phyloP scores from a whole-genome alignment of 129 eudicot genomes.

The Dittrichia graveolens region DNA sequence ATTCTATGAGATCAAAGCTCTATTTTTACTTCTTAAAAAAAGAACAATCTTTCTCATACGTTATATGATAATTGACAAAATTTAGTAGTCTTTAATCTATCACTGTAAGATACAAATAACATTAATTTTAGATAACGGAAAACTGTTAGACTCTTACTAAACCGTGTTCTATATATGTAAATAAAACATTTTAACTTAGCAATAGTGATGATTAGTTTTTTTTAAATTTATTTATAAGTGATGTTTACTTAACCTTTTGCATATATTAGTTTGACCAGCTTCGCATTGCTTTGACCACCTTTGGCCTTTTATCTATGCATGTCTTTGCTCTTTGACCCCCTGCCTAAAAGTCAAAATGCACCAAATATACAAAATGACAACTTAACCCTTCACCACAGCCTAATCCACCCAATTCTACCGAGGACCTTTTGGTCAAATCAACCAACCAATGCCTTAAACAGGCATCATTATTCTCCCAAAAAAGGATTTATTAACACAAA shows the following conservation, averaged over 20 bases:
- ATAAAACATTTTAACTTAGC: neutral
- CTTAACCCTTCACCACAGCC: neutral
- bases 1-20: too few relatives aligned
- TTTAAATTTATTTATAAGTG: too few relatives aligned
- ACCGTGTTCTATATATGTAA: too few relatives aligned
- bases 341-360: slow-evolving; percentile 24
- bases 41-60: too few relatives aligned
- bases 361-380: neutral
- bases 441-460: slow-evolving; percentile 5
- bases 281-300: slow-evolving; percentile 18
- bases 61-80: too few relatives aligned
- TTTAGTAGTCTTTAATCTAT: too few relatives aligned
- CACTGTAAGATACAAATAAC: too few relatives aligned
- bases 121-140: too few relatives aligned
- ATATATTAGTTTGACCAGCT: neutral
- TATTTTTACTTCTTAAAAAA: too few relatives aligned
- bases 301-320: slow-evolving; percentile 6
- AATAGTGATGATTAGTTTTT: too few relatives aligned
- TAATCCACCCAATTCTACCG: neutral
- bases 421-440: slow-evolving; percentile 6
- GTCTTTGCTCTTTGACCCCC: slow-evolving; percentile 14
- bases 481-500: neutral
- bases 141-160: too few relatives aligned
- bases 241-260: too few relatives aligned
- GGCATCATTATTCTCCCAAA: neutral